Evolutionary conservation across 2,329 filamentous ascomycete species (phyloP).

Genomic region (Claviceps citrina): DNA sequence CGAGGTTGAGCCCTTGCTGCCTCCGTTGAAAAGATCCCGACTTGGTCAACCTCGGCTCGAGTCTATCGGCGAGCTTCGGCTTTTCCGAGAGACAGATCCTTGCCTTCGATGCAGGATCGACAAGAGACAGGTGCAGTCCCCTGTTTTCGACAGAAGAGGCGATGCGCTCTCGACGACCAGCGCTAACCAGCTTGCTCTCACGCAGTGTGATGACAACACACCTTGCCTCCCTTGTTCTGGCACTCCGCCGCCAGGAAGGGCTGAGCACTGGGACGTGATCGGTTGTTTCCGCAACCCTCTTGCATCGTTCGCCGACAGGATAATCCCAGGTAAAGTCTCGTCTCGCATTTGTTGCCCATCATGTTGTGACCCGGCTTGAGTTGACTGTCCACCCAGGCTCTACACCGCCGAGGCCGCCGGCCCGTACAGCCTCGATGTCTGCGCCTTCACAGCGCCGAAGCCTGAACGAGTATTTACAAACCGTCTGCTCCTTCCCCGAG

Average conservation of each 20-base stretch:
- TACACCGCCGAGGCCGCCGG: constrained; percentile 33
- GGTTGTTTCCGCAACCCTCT: constrained; percentile 38
- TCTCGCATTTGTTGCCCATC: not conserved
- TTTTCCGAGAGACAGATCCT: constrained; percentile 30
- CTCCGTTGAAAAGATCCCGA: constrained; percentile 38
- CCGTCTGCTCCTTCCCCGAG: constrained; percentile 27
- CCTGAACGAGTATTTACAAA: constrained; percentile 37
- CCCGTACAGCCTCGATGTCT: constrained; percentile 34
- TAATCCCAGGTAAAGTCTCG: constrained; percentile 30
- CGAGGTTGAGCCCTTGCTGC: constrained; percentile 36
- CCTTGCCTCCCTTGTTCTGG: constrained; percentile 33
- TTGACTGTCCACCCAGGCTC: constrained; percentile 19
- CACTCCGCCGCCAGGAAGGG: constrained; percentile 19
- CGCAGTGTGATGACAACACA: constrained; percentile 35
- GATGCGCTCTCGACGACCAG: not conserved
- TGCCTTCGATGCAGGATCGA: constrained; percentile 37
- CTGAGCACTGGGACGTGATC: constrained; percentile 32
- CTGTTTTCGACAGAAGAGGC: not conserved
- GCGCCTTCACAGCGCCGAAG: constrained; percentile 32
- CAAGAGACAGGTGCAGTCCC: constrained; percentile 26
- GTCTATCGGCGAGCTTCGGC: constrained; percentile 40
- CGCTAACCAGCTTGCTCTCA: not conserved
- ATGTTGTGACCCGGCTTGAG: not conserved
- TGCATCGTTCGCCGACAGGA: constrained; percentile 29
- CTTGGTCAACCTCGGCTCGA: constrained; percentile 37